Base-by-base conservation (phyloP, 1,284 basidiomycete genomes). In the Sporisorium exsertum region DNA sequence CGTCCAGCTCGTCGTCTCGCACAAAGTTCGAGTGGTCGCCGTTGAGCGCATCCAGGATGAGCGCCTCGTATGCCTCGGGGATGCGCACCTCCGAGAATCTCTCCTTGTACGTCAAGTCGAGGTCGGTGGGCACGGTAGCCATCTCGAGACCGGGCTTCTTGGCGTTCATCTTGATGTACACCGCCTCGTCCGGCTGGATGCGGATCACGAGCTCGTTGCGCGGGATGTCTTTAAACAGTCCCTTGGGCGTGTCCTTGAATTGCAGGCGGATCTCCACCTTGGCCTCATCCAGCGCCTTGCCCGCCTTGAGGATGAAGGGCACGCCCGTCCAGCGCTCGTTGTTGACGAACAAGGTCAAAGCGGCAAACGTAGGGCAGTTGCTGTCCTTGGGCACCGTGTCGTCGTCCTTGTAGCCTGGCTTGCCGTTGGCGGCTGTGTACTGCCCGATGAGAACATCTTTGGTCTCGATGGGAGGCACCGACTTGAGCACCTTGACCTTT, bases 361-460 rank as follows among this genome's bases (percentile, higher is more conserved):
- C 86, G 22, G 85, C 85, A 54, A 85, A 86, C 4, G 86, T 86
- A 27, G 84, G 85, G 52, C 85, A 86, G 77, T 85, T 86, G 62
- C 78, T 81, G 66, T 86, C 83, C 74, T 86, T 86, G 58, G 86
- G 85, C 8, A 86, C 86, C 1, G 84, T 83, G 53, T 86, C 86
- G 64, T 86, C 86, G 49, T 86, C 85, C 73, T 85, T 83, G 78
- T 86, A 86, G 45, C 85, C 85, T n/a, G 84, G 84, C 82, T 86
- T 86, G 60, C 81, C 81, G 64, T 79, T 74, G 49, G 79, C 76
- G 5, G 80, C 81, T 15, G 78, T 70, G 73, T 86, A 86, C 68
- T 86, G 86, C 16, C 85, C 86, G 53, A 86, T 76, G 13, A 86
- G 76, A 15, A 85, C 81, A 42, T 86, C 83, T 60, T 85, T 79